Base-by-base conservation (phyloP, 2,329 filamentous ascomycete genomes). In the Teratosphaeria zuluensis region DNA sequence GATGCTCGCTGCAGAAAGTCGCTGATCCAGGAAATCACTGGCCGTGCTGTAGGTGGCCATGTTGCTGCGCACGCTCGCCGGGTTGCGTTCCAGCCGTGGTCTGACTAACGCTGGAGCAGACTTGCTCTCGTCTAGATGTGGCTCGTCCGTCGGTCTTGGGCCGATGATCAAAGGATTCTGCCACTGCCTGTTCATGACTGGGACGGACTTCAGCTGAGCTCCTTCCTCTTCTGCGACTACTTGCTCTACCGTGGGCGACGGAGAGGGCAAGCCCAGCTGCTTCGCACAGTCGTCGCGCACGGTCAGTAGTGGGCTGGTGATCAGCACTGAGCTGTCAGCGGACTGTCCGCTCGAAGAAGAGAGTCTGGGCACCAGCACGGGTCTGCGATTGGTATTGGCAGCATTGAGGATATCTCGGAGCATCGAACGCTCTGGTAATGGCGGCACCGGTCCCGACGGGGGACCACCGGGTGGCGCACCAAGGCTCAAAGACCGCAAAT, bases 341-440 rank as follows among this genome's bases (percentile, higher is more conserved):
- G 76, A 77, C 30, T 73, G 72, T 35, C 68, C 67, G 59, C 74
- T 77, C 0, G 72, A 75, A 4, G 70, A 68, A 0, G 76, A 77
- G 19, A 69, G 62, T 38, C 70, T 69, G 0, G 75, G 75, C 2
- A 75, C 66, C 42, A 63, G 67, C 8, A 68, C 53, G 11, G 59
- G 64, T 53, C 60, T 60, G 1, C 66, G 53, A 28, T 61, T n/a
- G 48, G 8, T 38, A 7, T 56, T 54, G 30, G n/a, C 53, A 42
- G 6, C 59, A 52, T n/a, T 54, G 8, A 51, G 57, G 30, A 55
- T 51, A 14, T 56, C 56, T 12, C 24, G 14, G 2, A 59, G 59
- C 9, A 64, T 62, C 12, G 63, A 59, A 6, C 67, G 69, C 9
- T 73, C 64, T 21, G 77, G 77, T 8, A 78, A 62, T 16, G 76